Base-by-base conservation (phyloP, 2,329 filamentous ascomycete species). In the Mycogone perniciosa region DNA sequence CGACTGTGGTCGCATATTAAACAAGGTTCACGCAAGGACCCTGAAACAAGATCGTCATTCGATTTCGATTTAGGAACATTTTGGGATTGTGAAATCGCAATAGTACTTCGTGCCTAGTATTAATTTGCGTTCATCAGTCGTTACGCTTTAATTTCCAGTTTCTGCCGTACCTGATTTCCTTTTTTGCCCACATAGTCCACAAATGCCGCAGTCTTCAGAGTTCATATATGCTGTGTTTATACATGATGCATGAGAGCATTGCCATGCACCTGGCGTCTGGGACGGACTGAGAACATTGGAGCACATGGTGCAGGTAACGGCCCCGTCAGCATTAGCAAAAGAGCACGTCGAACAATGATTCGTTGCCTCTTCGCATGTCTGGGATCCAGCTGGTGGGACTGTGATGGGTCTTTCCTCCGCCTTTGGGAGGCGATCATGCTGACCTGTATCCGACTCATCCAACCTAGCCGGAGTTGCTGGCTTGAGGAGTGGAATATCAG, bases 231-330 rank as follows among this genome's bases (percentile, higher is more conserved):
- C 54, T 42, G 74, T 79, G 9, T 68, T 73, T 53, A 67, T 67
- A 62, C 88, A 92, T 2, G 68, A 57, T 4, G 64, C 61, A 56
- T 76, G 80, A 40, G 63, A 65, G 62, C 88, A 92, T 44, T 68
- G 68, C 88, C 88, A 92, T n/a, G 77, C 68, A 13, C 72, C 68
- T 0, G 75, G 68, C 41, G 84, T 73, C 45, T 76, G 75, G 0
- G 68, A 61, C 1, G 74, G 67, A 41, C 79, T 73, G 2, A 92
- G 68, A 1, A 91, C 86, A 56, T 92, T 81, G 27, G 82, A 77
- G 64, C 89, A 93, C 48, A 84, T 76, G 6, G 67, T 68, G 64
- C 89, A 93, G 4, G 80, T 86, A 2, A 81, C 66, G 6, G 79
- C 71, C 7, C 62, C 60, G 0, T 62, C 44, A 5, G 75, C 69